phyloP scores from a whole-genome alignment of 1,139 yeast species.

The Wickerhamomyces sp. region DNA sequence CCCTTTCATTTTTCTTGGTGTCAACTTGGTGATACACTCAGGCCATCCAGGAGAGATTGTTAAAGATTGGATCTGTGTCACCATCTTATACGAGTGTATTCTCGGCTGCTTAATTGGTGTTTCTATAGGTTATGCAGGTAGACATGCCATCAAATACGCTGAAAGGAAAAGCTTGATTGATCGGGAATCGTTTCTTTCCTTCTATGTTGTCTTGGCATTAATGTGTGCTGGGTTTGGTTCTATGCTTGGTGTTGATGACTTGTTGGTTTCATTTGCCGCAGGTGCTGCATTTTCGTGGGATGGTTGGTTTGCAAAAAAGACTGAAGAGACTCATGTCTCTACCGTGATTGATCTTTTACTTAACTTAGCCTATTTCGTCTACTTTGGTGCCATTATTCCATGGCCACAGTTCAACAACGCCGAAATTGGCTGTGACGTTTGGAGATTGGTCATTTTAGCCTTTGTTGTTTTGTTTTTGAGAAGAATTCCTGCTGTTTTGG shows the following conservation, averaged over 20 bases:
- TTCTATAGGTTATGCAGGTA: conserved; percentile 67
- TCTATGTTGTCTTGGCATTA: conserved; percentile 80
- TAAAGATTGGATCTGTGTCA: conserved; percentile 77
- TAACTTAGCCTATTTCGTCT: conserved; percentile 85
- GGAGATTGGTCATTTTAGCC: conserved; percentile 82
- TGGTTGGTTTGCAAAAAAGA: conserved; percentile 83
- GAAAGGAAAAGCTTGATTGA: conserved; percentile 75
- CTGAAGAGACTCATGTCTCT: conserved; percentile 89
- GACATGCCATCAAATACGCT: conserved; percentile 74
- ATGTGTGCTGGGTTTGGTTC: conserved; percentile 93
- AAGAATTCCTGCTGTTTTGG: conserved; percentile 82
- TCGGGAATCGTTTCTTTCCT: conserved; percentile 88
- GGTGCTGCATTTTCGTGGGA: conserved; percentile 98
- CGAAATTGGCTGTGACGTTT: conserved; percentile 64
- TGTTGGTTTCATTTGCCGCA: conserved; percentile 89
- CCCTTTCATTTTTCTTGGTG: conserved; percentile 80
- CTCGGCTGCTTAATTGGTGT: conserved; percentile 81
- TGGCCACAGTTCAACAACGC: conserved; percentile 78
- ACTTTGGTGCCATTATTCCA: conserved; percentile 91
- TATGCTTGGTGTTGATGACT: conserved; percentile 87
- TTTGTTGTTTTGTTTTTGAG: conserved; percentile 79
- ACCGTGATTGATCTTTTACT: conserved; percentile 83
- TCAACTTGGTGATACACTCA: conserved; percentile 60
- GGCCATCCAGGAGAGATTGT: conserved; percentile 68
- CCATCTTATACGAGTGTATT: conserved; percentile 81